Percentiles rank a stretch among this genome's conserved stretches.
Evolutionary conservation across 805 yeast species (phyloP).

Genomic region (Metschnikowia henanensis): DNA sequence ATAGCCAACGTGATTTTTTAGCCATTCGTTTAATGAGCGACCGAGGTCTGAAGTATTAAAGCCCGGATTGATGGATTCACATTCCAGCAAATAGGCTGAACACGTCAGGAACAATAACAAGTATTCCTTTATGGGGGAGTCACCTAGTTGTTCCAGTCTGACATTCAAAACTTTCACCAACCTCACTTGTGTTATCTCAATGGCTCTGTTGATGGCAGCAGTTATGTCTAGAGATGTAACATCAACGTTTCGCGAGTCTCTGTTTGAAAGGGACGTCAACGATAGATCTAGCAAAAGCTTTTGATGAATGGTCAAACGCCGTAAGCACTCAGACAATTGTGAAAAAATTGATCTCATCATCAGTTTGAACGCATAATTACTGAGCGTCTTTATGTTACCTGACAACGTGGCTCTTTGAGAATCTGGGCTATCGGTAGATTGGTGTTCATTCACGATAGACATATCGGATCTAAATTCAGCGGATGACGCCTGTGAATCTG

Average conservation of each 20-base stretch:
- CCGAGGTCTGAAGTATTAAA: slow-evolving; percentile 53
- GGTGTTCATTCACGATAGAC: background rate
- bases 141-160: slow-evolving; percentile 68
- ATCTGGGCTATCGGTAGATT: slow-evolving; percentile 6
- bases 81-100: slow-evolving; percentile 72
- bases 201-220: slow-evolving; percentile 61
- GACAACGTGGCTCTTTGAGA: slow-evolving; percentile 25
- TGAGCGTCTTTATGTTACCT: slow-evolving; percentile 57
- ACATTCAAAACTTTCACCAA: slow-evolving; percentile 77
- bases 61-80: slow-evolving; percentile 79
- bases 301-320: slow-evolving; percentile 77
- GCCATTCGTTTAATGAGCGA: slow-evolving; percentile 56
- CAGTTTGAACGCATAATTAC: slow-evolving; percentile 71
- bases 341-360: slow-evolving; percentile 65
- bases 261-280: slow-evolving; percentile 31
- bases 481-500: slow-evolving; percentile 7
- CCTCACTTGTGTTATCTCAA: slow-evolving; percentile 71
- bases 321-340: slow-evolving; percentile 65
- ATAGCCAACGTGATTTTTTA: slow-evolving; percentile 63
- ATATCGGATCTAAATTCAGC: slow-evolving; percentile 1
- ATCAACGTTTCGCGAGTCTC: slow-evolving; percentile 25
- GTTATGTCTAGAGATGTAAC: slow-evolving; percentile 69
- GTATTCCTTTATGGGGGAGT: slow-evolving; percentile 58
- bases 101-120: slow-evolving; percentile 64
- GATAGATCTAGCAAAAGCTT: slow-evolving; percentile 75